phyloP scores from a whole-genome alignment of 257 asterid genomes.

The Scutellaria baicalensis region DNA sequence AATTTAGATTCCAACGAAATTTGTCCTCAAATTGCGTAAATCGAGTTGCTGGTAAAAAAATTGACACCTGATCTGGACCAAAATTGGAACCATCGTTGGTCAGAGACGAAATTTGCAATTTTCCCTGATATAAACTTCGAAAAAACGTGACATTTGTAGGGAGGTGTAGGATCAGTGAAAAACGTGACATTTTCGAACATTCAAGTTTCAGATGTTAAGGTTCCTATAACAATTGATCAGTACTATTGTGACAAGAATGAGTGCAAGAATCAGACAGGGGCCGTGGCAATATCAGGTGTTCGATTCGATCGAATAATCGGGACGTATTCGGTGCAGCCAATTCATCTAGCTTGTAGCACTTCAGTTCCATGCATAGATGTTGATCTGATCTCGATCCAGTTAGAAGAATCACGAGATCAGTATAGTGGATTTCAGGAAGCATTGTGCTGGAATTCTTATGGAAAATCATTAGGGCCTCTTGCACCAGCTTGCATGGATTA shows the following conservation, averaged over 20 bases:
- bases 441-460: constrained; percentile 63
- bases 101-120: too few species aligned
- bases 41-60: too few species aligned
- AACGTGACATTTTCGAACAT: constrained; percentile 61
- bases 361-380: constrained; percentile 61
- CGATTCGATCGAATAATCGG: constrained; percentile 49
- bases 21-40: too few species aligned
- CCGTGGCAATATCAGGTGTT: constrained; percentile 62
- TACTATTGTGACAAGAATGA: constrained; percentile 58
- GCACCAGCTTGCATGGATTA: constrained; percentile 53
- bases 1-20: too few species aligned
- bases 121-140: too few species aligned
- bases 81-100: too few species aligned
- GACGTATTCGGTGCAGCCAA: constrained; percentile 54
- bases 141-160: constrained; percentile 22
- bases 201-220: constrained; percentile 46
- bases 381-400: constrained; percentile 33
- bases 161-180: constrained; percentile 62
- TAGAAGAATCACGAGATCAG: constrained; percentile 29
- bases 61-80: too few species aligned
- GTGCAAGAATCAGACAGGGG: constrained; percentile 69
- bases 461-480: constrained; percentile 51
- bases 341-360: constrained; percentile 71
- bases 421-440: constrained; percentile 24
- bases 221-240: constrained; percentile 73